Evolutionary conservation across 805 yeast genomes (phyloP), one percentile per base, ranked within the genome.

Genomic region (Zygotorulaspora sp.): DNA sequence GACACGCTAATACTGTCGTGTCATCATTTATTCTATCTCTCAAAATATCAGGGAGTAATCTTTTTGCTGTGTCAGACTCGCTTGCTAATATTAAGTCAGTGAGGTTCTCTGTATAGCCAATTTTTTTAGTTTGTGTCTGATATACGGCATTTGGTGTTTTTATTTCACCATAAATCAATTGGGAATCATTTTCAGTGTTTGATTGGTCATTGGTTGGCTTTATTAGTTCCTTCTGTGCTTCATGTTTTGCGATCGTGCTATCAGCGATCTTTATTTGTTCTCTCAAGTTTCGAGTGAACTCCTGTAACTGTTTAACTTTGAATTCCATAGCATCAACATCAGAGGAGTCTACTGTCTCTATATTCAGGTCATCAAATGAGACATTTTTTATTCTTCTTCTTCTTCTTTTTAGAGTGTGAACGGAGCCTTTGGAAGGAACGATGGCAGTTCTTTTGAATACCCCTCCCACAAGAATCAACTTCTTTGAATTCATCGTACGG

Each of bases 291-390:
- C 49, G 49, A 3, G 61, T 56, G 37, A 56, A 57, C 32, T 49
- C 56, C 21, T 51, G 52, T 23, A 59, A 30, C 22, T 57, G 60
- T 24, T 51, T 55, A 9, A 59, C 36, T 34, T 57, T 59, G 20
- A 48, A 47, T 14, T 51, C 52, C 22, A 58, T 24, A n/a, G 47
- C 44, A 26, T 47, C 45, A n/a, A 51, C 10, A 21, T 38, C 39
- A 6, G 30, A 9, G n/a, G n/a, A 23, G 25, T 38, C 23, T 26
- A 48, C 32, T 13, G 35, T 40, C 13, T 28, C 12, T 8, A 46
- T 40, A 24, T 41, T 41, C 27, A 50, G 30, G 23, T 49, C 53
- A 1, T 36, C 36, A 5, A 38, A 12, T 3, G 44, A 40, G 8
- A 43, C 48, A 30, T 45, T 32, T 14, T 26, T 45, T 23, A 48